A percentile compares a stretch with the other conserved stretches of the same genome.
These are phyloP conservation scores for Solanum rostratum DNA, from an alignment of 257 asterid species.

Conservation along the genomic window DNA sequence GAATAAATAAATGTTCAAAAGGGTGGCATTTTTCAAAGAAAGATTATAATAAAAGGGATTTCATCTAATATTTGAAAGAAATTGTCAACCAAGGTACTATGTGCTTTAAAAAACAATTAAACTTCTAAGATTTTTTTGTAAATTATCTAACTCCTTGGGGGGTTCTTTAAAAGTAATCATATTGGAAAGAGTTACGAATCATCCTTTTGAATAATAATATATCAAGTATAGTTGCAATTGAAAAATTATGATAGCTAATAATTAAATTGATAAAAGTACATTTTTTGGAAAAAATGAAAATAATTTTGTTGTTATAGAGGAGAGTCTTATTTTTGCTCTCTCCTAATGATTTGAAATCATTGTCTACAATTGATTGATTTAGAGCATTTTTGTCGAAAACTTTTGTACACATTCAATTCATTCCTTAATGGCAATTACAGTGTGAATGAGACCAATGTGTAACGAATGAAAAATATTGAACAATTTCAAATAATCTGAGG, in stretches of 20 bases:
- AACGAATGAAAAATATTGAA: background rate
- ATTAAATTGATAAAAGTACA: background rate
- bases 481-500: background rate
- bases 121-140: background rate
- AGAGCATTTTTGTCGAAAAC: background rate
- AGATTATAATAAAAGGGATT: background rate
- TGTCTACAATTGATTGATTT: background rate
- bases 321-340: background rate
- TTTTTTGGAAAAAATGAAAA: background rate
- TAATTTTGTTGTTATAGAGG: background rate
- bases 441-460: background rate
- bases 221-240: background rate
- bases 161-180: background rate
- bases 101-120: background rate
- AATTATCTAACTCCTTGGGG: background rate
- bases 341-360: background rate
- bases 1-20: background rate
- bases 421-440: background rate
- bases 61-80: background rate
- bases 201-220: background rate
- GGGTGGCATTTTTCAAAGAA: background rate
- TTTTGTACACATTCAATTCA: background rate
- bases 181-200: fast-evolving
- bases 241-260: background rate
- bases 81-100: background rate